Conservation (phyloP, 192 early-diverging fungal species). For the Paraglomus brasilianum region DNA sequence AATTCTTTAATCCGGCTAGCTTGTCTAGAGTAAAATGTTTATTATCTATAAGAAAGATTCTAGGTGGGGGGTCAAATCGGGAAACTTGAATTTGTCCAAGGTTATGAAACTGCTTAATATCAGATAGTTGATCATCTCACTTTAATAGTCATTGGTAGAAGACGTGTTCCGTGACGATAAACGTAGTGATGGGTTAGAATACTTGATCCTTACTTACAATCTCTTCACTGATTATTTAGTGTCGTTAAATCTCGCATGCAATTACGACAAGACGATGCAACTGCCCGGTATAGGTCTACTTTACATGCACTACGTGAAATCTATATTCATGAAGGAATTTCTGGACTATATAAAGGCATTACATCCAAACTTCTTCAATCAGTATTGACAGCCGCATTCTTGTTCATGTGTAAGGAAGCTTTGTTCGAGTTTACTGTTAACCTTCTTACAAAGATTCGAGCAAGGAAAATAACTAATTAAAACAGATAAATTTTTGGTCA, state of each 20-base stretch:
- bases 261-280: conserved; percentile 79
- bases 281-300: conserved; percentile 74
- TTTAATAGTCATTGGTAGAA: too few relatives aligned
- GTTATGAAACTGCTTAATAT: too few relatives aligned
- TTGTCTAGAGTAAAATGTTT: too few relatives aligned
- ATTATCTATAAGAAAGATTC: too few relatives aligned
- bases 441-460: conserved; percentile 29
- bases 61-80: too few relatives aligned
- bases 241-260: conserved; percentile 99
- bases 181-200: too few relatives aligned
- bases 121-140: too few relatives aligned
- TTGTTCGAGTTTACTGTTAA: conserved; percentile 68
- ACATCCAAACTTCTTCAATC: conserved; percentile 95
- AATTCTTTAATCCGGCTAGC: too few relatives aligned
- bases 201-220: neutral
- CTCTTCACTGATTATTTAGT: conserved; percentile 36
- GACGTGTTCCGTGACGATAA: too few relatives aligned
- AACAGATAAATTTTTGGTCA: too few relatives aligned
- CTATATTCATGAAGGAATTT: conserved; percentile 82
- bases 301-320: conserved; percentile 92
- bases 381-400: conserved; percentile 92
- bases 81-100: too few relatives aligned
- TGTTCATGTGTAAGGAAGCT: conserved; percentile 92
- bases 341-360: conserved; percentile 87
- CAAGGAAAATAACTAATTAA: too few relatives aligned